Percentiles rank a stretch among this genome's conserved stretches.
phyloP scores from a whole-genome alignment of 1,284 basidiomycete species.

The Leccinum griseonigrum region DNA sequence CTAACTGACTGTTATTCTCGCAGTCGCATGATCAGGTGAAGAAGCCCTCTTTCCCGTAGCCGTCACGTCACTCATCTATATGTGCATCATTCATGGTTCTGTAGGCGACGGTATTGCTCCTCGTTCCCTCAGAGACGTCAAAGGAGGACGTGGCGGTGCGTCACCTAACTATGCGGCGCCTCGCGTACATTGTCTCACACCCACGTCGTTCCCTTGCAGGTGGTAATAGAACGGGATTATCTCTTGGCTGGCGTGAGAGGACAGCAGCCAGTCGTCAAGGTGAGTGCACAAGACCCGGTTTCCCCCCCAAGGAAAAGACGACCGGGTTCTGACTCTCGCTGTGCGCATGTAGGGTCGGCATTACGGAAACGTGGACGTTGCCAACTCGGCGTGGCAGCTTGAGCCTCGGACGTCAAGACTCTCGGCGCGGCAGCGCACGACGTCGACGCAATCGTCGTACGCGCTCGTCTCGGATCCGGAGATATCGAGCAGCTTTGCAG shows the following conservation, averaged over 20 bases:
- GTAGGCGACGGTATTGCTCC: constrained; percentile 74
- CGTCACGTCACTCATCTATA: constrained; percentile 15
- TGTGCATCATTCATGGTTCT: constrained; percentile 13
- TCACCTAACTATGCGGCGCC: constrained; percentile 9
- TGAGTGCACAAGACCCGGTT: constrained; percentile 25
- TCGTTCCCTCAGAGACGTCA: constrained; percentile 66
- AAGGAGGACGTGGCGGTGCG: constrained; percentile 69
- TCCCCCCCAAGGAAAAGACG: neutral
- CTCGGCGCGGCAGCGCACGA: constrained; percentile 63
- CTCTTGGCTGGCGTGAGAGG: constrained; percentile 69
- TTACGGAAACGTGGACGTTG: constrained; percentile 62
- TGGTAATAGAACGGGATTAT: constrained; percentile 65
- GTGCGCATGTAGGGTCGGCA: constrained; percentile 53
- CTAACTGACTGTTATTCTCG: constrained; percentile 18
- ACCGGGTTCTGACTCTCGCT: constrained; percentile 1
- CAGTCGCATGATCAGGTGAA: constrained; percentile 68
- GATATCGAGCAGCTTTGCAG: constrained; percentile 76
- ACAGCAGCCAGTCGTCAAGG: constrained; percentile 69
- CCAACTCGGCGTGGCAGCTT: constrained; percentile 71
- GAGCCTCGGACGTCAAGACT: constrained; percentile 57
- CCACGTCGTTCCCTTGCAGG: constrained; percentile 39
- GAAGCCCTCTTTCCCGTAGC: neutral
- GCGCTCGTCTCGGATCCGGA: constrained; percentile 76
- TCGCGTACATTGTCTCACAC: constrained; percentile 7
- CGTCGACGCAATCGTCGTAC: constrained; percentile 74